Evolutionary conservation across 306 rosid species (phyloP), one percentile per base, ranked within the genome.

Genomic region (Cicer chorassanicum): DNA sequence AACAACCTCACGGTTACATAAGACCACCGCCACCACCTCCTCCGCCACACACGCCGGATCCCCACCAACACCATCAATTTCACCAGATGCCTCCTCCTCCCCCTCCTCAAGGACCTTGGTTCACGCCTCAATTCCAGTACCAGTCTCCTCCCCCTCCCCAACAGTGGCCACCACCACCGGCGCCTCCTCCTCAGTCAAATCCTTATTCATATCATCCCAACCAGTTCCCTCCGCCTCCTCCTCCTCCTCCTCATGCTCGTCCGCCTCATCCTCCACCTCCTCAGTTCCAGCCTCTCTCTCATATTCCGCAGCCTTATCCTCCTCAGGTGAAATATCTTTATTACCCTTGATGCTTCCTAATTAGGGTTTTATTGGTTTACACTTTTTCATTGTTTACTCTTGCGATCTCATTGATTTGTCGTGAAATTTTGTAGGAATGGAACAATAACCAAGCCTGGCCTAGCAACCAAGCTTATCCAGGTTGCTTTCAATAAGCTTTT

Each of bases 91-190:
- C 76, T 8, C 74, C 82, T 1, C 86, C 85, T 5, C 85, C 81
- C 6, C 93, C 91, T 51, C 92, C 91, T 2, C 93, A 86, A 43
- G 87, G 73, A 4, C 79, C 89, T 2, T 92, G 97, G 97, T 88
- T 70, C 82, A 44, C 91, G 21, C 77, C 81, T 75, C 99, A 92
- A 83, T 89, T 84, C 76, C 97, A 94, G 79, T 91, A 87, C 82
- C 95, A 88, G 10, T 62, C 91, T 11, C 92, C 97, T 19, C 84
- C 91, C 3, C 93, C 96, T 63, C 90, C 88, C 4, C 75, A 84
- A 4, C 97, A 88, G 91, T 89, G 98, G 97, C 84, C 75, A 6
- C 90, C 87, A 0, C 87, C 88, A 0, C 86, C 87, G 0, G 86
- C 82, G 0, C 82, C 78, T 21, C 83, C 78, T 82, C 78, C 88